Percentiles rank a stretch among this genome's conserved stretches.
These are phyloP conservation scores for Sclerotiophoma versabilis DNA, from an alignment of 2,329 filamentous ascomycete genomes.

Conservation along the genomic window DNA sequence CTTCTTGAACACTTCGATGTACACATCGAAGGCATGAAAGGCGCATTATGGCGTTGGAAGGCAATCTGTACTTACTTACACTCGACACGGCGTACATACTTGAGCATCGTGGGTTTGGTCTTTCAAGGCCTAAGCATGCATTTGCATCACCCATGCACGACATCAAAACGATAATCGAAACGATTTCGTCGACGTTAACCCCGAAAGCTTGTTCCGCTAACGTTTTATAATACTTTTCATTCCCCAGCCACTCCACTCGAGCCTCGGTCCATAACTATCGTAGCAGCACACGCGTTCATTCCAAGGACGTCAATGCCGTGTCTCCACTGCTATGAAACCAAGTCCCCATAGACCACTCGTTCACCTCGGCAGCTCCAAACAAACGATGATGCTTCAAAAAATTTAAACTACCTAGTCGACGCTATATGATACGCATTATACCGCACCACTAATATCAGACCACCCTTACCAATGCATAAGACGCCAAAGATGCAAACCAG, in stretches of 20 bases:
- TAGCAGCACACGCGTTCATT: neutral
- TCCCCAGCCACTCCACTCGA: neutral
- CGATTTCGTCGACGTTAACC: neutral
- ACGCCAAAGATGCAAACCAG: constrained; percentile 19
- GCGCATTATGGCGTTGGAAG: constrained; percentile 11
- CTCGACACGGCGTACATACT: neutral
- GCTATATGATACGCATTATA: constrained; percentile 25
- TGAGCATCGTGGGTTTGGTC: constrained; percentile 4
- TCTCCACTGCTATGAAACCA: constrained; percentile 8
- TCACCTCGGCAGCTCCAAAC: constrained; percentile 20
- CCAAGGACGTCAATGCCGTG: neutral
- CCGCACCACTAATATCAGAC: constrained; percentile 15
- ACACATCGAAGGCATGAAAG: neutral
- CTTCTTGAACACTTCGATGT: too few species aligned
- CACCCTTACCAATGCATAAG: constrained; percentile 19
- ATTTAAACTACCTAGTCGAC: constrained; percentile 1
- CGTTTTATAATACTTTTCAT: neutral
- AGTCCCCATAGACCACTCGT: constrained; percentile 14
- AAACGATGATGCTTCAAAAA: constrained; percentile 12
- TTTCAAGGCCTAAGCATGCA: constrained; percentile 16
- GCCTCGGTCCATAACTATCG: neutral
- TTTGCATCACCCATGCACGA: constrained; percentile 1
- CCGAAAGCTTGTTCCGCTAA: neutral
- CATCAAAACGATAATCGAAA: constrained; percentile 1
- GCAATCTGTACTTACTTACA: neutral